Base-by-base conservation (phyloP, 1,139 yeast genomes). In the Yamadazyma triangularis region DNA sequence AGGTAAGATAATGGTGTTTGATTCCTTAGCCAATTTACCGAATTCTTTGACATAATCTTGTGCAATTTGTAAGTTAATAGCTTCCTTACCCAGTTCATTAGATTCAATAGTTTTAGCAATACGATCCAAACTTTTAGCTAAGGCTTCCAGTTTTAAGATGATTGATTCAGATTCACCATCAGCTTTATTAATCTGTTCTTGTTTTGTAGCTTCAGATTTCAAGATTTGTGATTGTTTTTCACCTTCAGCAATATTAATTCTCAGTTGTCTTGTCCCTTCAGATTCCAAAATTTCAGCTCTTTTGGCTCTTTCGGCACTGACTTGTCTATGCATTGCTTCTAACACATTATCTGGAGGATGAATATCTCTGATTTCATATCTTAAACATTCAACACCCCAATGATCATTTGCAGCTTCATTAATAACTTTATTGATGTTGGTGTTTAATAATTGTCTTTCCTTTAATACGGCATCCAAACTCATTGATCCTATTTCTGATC, bases 261-360 rank as follows among this genome's bases (percentile, higher is more conserved):
- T 80, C 20, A 86, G 68, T 50, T 82, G 88, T 51, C 89, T 73
- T 36, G 74, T 77, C 58, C 95, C 95, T 60, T 85, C 95, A 30
- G 88, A 78, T 50, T 85, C 95, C 53, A 85, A 70, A 42, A 85
- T 86, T 53, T 84, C 91, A 2, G 95, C 95, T 41, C 94, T 68
- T 56, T 85, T 85, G 29, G 89, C 78, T 46, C 95, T 68, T 54
- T 86, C 95, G 19, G 94, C 93, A 34, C 83, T 73, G 8, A 86
- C 95, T 58, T 84, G 94, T 51, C 91, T 74, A 56, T 85, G 94
- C 95, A 85, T 85, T 24, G 94, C 93, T 47, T 82, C 91, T 47
- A 84, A 71, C n/a, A 85, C 95, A 45, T 83, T 82, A 26, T 72
- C 71, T 1, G 95, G 95, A 4, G 95, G 95, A 49, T 85, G 89